Conservation (phyloP, 2,329 filamentous ascomycete species). For the Fusarium transvaalense region DNA sequence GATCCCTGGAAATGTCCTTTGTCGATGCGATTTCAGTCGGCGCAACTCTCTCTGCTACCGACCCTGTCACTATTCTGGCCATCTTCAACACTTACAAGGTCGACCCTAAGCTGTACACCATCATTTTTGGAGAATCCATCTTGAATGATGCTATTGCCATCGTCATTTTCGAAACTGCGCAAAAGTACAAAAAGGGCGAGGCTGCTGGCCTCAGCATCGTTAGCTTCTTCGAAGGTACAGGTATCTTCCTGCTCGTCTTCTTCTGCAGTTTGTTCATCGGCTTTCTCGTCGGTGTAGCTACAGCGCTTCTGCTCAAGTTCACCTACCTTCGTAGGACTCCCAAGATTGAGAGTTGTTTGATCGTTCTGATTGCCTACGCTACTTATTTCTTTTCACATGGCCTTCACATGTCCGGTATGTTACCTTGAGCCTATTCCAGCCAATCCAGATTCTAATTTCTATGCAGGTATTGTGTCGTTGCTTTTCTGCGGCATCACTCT, state of each 20-base stretch:
- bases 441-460: slow-evolving; percentile 21
- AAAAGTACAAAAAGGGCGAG: slow-evolving; percentile 85
- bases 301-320: slow-evolving; percentile 91
- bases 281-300: slow-evolving; percentile 85
- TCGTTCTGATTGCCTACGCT: slow-evolving; percentile 93
- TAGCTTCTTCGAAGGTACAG: slow-evolving; percentile 90
- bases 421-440: not conserved
- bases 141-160: slow-evolving; percentile 98
- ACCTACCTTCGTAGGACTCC: slow-evolving; percentile 92
- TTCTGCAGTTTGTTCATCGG: slow-evolving; percentile 94
- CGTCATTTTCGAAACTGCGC: slow-evolving; percentile 97
- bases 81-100: slow-evolving; percentile 99
- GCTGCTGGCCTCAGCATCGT: slow-evolving; percentile 79
- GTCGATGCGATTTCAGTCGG: slow-evolving; percentile 97
- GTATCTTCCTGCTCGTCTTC: slow-evolving; percentile 95
- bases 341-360: slow-evolving; percentile 95
- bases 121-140: slow-evolving; percentile 99
- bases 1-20: slow-evolving; percentile 87
- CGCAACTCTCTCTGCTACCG: slow-evolving; percentile 94
- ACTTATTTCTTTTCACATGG: slow-evolving; percentile 99
- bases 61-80: slow-evolving; percentile 96
- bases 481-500: slow-evolving; percentile 98
- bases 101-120: slow-evolving; percentile 96
- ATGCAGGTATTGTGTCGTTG: slow-evolving; percentile 88
- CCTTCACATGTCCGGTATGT: slow-evolving; percentile 91